Base-by-base conservation (phyloP, 2,329 filamentous ascomycete species). In the Hypoxylon rubiginosum region DNA sequence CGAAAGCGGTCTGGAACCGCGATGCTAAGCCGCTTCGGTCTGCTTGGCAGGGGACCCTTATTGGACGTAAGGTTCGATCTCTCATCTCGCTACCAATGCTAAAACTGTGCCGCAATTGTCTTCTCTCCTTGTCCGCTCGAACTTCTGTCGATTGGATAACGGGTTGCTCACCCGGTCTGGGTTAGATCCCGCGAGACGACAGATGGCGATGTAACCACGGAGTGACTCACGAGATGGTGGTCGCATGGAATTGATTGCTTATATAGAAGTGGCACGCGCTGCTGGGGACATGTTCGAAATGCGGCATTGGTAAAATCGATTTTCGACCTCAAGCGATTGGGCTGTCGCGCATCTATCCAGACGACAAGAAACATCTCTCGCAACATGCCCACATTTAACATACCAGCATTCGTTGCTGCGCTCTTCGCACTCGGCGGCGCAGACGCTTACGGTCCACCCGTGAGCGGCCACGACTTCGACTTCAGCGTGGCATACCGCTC, bases 401-500 rank as follows among this genome's bases (percentile, higher is more conserved):
- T 21, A 10, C 19, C 39, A 45, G 15, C 26, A 13, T n/a, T 17
- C 17, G 6, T 43, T 17, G 39, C 45, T 4, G 52, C 48, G 8
- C 6, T 32, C 49, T 17, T 60, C 19, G 48, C 48, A 55, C 8
- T 57, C 24, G 11, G 30, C 13, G 56, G 32, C 8, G 50, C 19
- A n/a, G 45, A 15, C 30, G 41, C 39, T 1, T 30, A 30, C 34
- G 11, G 13, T 8, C 3, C 4, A 10, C 17, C 32, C 5, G 19
- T 63, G 17, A 49, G 21, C 13, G 64, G 64, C 13, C 49, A 64
- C 46, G 56, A 63, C 56, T 66, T 68, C 50, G 66, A 58, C 49
- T 68, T 68, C 52, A 58, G 7, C 28, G 62, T 54, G 15, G 26
- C 45, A 13, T 68, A 65, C 30, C 8, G 19, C 11, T 68, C 65